Evolutionary conservation across 305 asterid species (phyloP), one percentile per base, ranked within the genome.

Genomic region (Nicotiana rustica): DNA sequence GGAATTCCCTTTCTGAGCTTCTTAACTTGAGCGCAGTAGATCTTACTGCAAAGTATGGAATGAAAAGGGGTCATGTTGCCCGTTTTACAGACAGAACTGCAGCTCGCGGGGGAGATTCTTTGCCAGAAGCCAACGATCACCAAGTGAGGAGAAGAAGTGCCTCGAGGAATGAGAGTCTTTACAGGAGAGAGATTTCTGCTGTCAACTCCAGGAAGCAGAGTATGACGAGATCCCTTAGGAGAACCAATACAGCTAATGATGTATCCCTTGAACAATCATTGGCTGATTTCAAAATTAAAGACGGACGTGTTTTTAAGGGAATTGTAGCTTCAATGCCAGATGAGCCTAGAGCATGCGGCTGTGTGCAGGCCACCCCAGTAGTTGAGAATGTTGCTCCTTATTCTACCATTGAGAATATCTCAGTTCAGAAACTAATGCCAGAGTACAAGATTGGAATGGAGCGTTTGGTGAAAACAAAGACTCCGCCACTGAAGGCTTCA

Each of bases 31-130:
- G 86, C 10, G 85, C 49, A 19, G 65, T 82, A 60, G 93, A 92
- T 60, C 92, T 93, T 85, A 85, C 91, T 4, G 77, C 92, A 52
- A 86, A 82, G 80, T 91, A 89, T 52, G 91, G 89, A 68, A 89
- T 95, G 97, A 95, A 91, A 89, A 84, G 97, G 85, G 98, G 98
- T 3, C 97, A 93, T 69, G 56, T 89, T 44, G 95, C 93, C 77
- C 96, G 97, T 86, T 92, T 95, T 87, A 87, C 82, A 85, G 90
- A 93, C 87, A 88, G 89, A 88, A 90, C 87, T 19, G 83, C 56
- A 55, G 73, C 85, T 12, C 86, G 90, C 83, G 84, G 81, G n/a
- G 18, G 82, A 66, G 86, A 88, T 75, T 85, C 91, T 77, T 78
- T 84, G 55, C 88, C 89, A 76, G 86, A 81, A 85, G 76, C 91